Conservation (phyloP, 306 rosid species). For the Prunus mira region DNA sequence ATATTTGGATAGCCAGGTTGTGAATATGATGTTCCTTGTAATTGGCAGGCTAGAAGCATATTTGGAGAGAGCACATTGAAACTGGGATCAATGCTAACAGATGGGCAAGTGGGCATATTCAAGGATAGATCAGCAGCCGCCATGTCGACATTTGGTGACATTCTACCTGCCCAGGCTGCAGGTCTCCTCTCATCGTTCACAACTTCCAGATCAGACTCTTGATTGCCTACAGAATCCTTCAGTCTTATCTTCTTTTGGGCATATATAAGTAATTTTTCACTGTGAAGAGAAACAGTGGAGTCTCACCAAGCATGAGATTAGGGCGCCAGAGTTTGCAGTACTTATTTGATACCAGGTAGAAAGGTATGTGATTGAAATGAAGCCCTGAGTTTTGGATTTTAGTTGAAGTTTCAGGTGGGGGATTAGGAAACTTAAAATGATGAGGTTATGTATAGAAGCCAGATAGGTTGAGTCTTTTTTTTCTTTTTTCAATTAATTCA, state of each 20-base stretch:
- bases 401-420: neutral
- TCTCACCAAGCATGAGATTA: slow-evolving; percentile 7
- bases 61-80: slow-evolving; percentile 97
- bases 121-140: slow-evolving; percentile 93
- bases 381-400: neutral
- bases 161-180: slow-evolving; percentile 95
- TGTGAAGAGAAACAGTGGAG: neutral
- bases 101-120: slow-evolving; percentile 95
- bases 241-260: neutral
- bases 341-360: neutral
- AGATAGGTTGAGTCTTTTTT: neutral
- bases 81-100: slow-evolving; percentile 85
- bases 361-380: neutral
- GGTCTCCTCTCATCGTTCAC: slow-evolving; percentile 96
- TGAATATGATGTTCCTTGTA: slow-evolving; percentile 7
- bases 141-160: slow-evolving; percentile 94
- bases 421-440: neutral
- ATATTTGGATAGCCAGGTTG: slow-evolving; percentile 16
- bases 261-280: neutral
- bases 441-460: neutral
- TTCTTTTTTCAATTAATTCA: neutral
- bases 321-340: neutral
- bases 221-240: slow-evolving; percentile 27
- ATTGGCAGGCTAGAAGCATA: slow-evolving; percentile 81
- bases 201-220: slow-evolving; percentile 87